Base-by-base conservation (phyloP, 202 grass and related monocot species). In the Cymbopogon flexuosus region DNA sequence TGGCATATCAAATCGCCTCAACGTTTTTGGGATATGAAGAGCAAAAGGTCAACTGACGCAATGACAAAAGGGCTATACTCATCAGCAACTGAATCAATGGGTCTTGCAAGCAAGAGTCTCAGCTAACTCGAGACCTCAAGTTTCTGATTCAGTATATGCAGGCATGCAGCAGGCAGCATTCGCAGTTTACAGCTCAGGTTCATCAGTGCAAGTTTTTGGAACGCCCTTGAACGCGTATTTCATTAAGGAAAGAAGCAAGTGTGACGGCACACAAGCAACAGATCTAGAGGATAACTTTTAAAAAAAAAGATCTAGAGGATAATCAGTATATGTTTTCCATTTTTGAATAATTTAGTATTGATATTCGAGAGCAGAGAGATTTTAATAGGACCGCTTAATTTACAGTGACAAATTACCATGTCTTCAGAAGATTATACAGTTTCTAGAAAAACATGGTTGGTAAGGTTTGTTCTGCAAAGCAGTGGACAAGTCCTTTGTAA, bases 41-140 rank as follows among this genome's bases (percentile, higher is more conserved):
- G 10, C 54, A 42, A 65, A 65, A 72, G 59, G 76, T 79, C 68
- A 79, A 85, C 67, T 31, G 59, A 58, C 10, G 42, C 65, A 71
- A 78, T 72, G 41, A 59, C 49, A 80, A 79, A 84, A 79, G 60
- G 18, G 46, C 27, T 14, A 79, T 66, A 54, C 43, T 40, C 65
- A 30, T 65, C 37, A n/a, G 73, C 51, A 84, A 77, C 73, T 60
- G 35, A 36, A 46, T 67, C 24, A 16, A 66, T 43, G 23, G 76
- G 24, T 58, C 8, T 73, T 57, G 36, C 33, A 85, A 78, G 30
- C 75, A 72, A 65, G 69, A 15, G 34, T 43, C 62, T 75, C 22
- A 40, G 46, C 71, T 57, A 36, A 70, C 41, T 30, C 56, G 14
- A 62, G n/a, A 15, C 27, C 16, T 75, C 31, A 41, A 56, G 14